These are phyloP conservation scores for Parafenestella ontariensis DNA, from an alignment of 2,329 filamentous ascomycete genomes.

Conservation along the genomic window DNA sequence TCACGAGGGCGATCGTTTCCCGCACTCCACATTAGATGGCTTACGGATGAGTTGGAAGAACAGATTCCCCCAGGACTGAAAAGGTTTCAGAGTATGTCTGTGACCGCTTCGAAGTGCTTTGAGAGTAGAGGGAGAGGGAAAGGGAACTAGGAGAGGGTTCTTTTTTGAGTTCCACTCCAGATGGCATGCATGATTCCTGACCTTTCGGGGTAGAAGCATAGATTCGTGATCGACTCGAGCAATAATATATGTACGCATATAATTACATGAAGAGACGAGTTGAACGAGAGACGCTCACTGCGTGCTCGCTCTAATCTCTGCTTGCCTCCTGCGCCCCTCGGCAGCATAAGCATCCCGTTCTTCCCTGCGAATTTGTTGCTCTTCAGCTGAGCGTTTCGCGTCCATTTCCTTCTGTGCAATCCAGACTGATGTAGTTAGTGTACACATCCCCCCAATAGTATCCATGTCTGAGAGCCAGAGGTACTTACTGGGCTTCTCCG, in stretches of 20 bases:
- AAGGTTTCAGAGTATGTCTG: too few species aligned
- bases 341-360: conserved; percentile 41
- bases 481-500: conserved; percentile 82
- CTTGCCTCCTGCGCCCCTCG: conserved; percentile 41
- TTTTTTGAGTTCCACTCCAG: too few species aligned
- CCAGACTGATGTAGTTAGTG: conserved; percentile 42
- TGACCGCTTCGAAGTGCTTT: too few species aligned
- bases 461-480: background rate
- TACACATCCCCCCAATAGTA: background rate
- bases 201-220: background rate
- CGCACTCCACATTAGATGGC: background rate
- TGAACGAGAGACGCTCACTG: conserved; percentile 18
- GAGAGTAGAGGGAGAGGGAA: too few species aligned
- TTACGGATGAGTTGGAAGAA: background rate
- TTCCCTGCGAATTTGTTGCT: conserved; percentile 36
- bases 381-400: conserved; percentile 33
- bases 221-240: conserved; percentile 20
- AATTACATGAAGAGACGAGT: conserved; percentile 10
- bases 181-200: too few species aligned
- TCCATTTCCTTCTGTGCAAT: conserved; percentile 44
- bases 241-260: conserved; percentile 15
- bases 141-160: too few species aligned
- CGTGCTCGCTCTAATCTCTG: conserved; percentile 44
- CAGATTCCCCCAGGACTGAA: background rate
- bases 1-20: conserved; percentile 27